Conservation (phyloP, 805 yeast genomes). For the Komagataella phaffii region DNA sequence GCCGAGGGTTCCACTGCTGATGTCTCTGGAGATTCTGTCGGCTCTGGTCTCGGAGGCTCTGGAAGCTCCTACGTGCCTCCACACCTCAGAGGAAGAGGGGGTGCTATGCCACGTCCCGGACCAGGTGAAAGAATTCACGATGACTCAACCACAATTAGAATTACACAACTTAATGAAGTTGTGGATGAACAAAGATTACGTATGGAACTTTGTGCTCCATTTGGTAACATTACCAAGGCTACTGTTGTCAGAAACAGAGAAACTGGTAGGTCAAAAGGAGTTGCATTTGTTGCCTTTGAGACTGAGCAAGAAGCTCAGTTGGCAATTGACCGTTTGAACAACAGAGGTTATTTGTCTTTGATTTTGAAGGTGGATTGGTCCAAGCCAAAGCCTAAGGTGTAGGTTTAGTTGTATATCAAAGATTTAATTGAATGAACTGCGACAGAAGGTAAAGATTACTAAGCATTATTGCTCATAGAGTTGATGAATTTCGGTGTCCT, state of each 20-base stretch:
- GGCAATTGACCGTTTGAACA: conserved; percentile 69
- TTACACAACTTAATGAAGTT: conserved; percentile 78
- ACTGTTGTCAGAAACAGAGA: conserved; percentile 82
- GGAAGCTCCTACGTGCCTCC: conserved; percentile 45
- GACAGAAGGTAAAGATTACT: background rate
- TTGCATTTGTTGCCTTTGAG: conserved; percentile 82
- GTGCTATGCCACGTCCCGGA: conserved; percentile 25
- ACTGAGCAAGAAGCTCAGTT: conserved; percentile 55
- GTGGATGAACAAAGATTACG: conserved; percentile 76
- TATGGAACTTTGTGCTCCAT: conserved; percentile 52
- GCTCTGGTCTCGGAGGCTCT: conserved; percentile 15
- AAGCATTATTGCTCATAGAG: too few species aligned
- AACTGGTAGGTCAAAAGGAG: conserved; percentile 89
- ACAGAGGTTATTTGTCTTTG: conserved; percentile 86
- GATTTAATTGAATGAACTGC: background rate
- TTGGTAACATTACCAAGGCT: conserved; percentile 61
- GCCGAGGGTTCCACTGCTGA: conserved; percentile 10
- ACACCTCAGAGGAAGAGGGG: conserved; percentile 30
- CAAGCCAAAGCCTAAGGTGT: conserved; percentile 21
- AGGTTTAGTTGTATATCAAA: background rate
- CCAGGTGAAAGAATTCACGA: conserved; percentile 42
- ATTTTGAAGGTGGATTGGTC: conserved; percentile 59
- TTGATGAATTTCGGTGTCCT: background rate
- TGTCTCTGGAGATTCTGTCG: conserved; percentile 8
- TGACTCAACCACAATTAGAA: conserved; percentile 77